Conservation (phyloP, 2,329 filamentous ascomycete species). For the Trichoderma asperellum region DNA sequence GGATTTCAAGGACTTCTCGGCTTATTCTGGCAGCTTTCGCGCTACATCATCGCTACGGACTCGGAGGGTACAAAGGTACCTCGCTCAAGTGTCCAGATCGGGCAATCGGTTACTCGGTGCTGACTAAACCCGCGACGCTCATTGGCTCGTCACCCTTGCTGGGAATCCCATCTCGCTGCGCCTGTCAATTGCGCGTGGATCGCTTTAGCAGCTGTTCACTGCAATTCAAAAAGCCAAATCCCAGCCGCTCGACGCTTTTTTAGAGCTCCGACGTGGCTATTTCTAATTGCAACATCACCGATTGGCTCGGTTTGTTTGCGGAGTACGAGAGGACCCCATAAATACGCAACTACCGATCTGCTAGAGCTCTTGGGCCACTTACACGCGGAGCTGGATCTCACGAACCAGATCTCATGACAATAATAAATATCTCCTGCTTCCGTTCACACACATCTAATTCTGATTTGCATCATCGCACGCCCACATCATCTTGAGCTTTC, state of each 20-base stretch:
- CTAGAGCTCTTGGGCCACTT: neutral
- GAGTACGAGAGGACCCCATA: constrained; percentile 14
- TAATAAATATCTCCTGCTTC: constrained; percentile 20
- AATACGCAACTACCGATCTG: constrained; percentile 4
- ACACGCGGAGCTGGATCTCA: neutral
- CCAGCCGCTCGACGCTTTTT: neutral
- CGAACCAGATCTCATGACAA: constrained; percentile 19
- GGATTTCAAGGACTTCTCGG: neutral
- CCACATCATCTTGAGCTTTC: neutral
- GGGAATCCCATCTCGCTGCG: constrained; percentile 1
- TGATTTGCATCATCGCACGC: neutral
- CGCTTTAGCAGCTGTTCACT: neutral
- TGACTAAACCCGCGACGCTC: constrained; percentile 41
- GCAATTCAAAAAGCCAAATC: neutral
- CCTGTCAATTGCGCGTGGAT: neutral
- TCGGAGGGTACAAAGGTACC: neutral
- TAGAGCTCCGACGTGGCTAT: constrained; percentile 8
- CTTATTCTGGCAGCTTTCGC: neutral
- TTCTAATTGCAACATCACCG: constrained; percentile 24
- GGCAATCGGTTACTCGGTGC: constrained; percentile 34
- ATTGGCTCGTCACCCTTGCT: constrained; percentile 36
- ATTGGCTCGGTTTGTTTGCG: constrained; percentile 27
- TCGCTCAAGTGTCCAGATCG: neutral
- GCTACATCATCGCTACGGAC: neutral
- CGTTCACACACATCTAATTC: constrained; percentile 8